phyloP scores from a whole-genome alignment of 2,329 filamentous ascomycete genomes.

The Aspergillus japonicus region DNA sequence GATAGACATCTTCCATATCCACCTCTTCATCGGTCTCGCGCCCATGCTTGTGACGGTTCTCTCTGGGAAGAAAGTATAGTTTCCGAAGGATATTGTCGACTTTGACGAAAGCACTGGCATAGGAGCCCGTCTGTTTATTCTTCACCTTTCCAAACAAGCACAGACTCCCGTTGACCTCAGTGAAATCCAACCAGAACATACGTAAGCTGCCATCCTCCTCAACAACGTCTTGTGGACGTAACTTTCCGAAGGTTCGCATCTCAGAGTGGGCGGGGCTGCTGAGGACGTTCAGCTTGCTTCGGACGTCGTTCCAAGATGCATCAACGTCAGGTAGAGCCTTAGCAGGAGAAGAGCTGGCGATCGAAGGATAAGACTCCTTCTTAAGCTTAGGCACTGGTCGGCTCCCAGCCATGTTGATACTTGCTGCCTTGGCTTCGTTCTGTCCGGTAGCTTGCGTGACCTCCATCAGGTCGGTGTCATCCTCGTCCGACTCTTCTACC shows the following conservation, averaged over 20 bases:
- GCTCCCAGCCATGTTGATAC: conserved; percentile 81
- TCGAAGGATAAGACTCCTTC: conserved; percentile 67
- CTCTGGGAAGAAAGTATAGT: conserved; percentile 85
- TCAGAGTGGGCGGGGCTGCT: conserved; percentile 68
- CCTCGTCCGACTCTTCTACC: conserved; percentile 66
- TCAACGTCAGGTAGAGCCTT: conserved; percentile 65
- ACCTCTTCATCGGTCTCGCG: conserved; percentile 73
- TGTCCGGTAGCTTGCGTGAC: conserved; percentile 72
- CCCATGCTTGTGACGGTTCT: conserved; percentile 59
- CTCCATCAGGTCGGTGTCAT: conserved; percentile 82
- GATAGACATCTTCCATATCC: conserved; percentile 83
- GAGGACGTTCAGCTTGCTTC: conserved; percentile 79
- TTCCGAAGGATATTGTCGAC: conserved; percentile 92
- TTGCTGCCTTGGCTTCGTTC: conserved; percentile 61
- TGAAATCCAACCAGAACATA: conserved; percentile 98
- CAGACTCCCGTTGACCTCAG: conserved; percentile 83
- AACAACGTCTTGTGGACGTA: conserved; percentile 79
- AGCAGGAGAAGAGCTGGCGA: conserved; percentile 72
- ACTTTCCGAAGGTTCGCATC: conserved; percentile 67
- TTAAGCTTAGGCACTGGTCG: conserved; percentile 73
- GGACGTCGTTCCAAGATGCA: conserved; percentile 85
- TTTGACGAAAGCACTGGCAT: conserved; percentile 93
- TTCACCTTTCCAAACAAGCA: conserved; percentile 96
- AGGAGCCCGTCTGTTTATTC: conserved; percentile 75
- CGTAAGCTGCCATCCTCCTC: conserved; percentile 88